Conservation (phyloP, 2,329 filamentous ascomycete species). For the Fusarium sp. region DNA sequence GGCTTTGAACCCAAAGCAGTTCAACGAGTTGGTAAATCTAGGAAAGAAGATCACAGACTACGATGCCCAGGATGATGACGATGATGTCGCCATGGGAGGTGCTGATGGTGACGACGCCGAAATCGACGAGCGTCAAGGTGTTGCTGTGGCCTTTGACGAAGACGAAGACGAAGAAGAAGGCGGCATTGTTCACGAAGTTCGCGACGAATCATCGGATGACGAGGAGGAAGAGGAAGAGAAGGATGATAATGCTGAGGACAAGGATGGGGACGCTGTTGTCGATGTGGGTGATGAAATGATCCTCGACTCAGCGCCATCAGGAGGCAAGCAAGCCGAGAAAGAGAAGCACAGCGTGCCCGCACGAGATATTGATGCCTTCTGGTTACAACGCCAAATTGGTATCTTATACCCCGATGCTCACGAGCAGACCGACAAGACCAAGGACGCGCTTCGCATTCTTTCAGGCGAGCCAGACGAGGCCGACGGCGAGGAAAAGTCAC, state of each 20-base stretch:
- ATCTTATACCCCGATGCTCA: conserved; percentile 90
- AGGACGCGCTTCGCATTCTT: conserved; percentile 84
- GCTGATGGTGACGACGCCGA: conserved; percentile 76
- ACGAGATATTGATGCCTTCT: conserved; percentile 96
- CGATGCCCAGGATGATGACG: conserved; percentile 94
- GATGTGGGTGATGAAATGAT: conserved; percentile 86
- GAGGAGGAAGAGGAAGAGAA: conserved; percentile 77
- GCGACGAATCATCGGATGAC: conserved; percentile 87
- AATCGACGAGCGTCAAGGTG: conserved; percentile 93
- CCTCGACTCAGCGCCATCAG: conserved; percentile 74
- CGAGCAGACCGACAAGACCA: conserved; percentile 92
- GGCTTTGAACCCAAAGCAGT: conserved; percentile 86
- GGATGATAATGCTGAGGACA: conserved; percentile 67
- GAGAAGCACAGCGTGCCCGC: conserved; percentile 77
- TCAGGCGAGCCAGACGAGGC: conserved; percentile 77
- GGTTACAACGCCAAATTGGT: conserved; percentile 94
- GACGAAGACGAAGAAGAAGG: conserved; percentile 88
- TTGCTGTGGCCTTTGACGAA: conserved; percentile 96
- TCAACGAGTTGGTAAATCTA: conserved; percentile 95
- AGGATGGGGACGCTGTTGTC: conserved; percentile 63
- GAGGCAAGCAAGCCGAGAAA: conserved; percentile 60
- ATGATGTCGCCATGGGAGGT: conserved; percentile 80
- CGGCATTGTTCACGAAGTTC: conserved; percentile 84
- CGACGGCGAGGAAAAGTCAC: conserved; percentile 83
- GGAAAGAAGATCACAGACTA: conserved; percentile 99